Conservation (phyloP, 108 stramenopile species). For the Nitzschia sp. region DNA sequence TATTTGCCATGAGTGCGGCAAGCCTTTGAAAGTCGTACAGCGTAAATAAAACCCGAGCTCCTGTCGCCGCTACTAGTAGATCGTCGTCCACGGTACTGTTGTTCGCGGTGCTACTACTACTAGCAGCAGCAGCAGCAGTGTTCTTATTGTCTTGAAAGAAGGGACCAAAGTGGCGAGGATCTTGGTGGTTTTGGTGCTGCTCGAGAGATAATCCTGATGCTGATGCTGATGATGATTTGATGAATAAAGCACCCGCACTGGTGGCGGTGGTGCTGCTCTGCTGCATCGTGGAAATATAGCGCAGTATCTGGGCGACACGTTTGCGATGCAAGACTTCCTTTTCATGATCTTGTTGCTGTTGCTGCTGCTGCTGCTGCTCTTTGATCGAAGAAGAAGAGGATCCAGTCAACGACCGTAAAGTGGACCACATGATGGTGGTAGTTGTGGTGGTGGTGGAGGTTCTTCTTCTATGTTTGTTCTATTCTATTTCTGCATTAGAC, state of each 20-base stretch:
- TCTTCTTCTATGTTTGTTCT: no score
- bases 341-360: constrained; percentile 5
- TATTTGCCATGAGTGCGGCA: background rate
- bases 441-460: no score
- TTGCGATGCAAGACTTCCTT: constrained; percentile 37
- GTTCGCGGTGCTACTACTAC: no score
- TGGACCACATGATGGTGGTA: no score
- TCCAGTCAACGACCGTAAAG: no score
- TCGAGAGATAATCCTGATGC: no score
- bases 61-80: no score
- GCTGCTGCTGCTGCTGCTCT: background rate
- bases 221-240: no score
- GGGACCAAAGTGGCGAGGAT: background rate
- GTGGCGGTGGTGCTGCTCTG: no score
- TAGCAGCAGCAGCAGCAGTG: background rate
- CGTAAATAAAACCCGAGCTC: constrained; percentile 34
- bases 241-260: background rate
- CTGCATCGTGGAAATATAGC: constrained; percentile 59
- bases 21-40: constrained; percentile 22
- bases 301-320: constrained; percentile 50
- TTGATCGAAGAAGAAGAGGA: no score
- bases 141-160: constrained; percentile 20
- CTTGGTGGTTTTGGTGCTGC: background rate
- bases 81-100: background rate
- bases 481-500: no score